Evolutionary conservation across 495 filamentous ascomycete genomes (phyloP).

Genomic region (Aspergillus mulundensis): DNA sequence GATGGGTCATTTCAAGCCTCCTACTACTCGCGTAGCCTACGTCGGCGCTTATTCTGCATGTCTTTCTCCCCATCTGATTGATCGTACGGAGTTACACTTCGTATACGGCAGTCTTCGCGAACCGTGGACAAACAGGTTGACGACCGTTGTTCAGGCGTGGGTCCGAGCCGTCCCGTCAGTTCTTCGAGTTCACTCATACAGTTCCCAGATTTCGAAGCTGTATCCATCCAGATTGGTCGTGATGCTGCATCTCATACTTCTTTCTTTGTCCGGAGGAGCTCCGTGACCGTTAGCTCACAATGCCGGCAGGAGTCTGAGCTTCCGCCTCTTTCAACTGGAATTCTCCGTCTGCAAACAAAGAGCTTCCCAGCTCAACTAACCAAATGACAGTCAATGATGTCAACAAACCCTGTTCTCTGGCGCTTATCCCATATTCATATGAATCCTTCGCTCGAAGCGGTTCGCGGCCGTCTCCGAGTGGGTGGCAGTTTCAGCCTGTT

Average conservation of each 20-base stretch:
- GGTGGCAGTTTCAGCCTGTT: slow-evolving; percentile 3
- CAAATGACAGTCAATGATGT: background rate
- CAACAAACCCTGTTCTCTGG: background rate
- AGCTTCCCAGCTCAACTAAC: background rate
- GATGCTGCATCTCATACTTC: slow-evolving; percentile 4
- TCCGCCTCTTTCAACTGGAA: background rate
- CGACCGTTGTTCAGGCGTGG: slow-evolving; percentile 6
- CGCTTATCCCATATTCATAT: slow-evolving; percentile 1
- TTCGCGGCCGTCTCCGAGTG: slow-evolving; percentile 4
- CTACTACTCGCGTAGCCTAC: background rate
- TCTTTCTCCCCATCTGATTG: slow-evolving; percentile 3
- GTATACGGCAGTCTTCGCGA: background rate
- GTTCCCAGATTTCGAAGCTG: background rate
- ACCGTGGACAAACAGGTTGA: slow-evolving; percentile 2
- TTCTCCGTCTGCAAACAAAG: background rate
- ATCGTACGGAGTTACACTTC: background rate
- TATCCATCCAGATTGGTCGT: background rate
- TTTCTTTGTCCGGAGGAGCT: background rate
- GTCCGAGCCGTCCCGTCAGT: slow-evolving; percentile 15
- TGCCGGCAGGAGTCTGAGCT: background rate
- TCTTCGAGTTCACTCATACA: background rate
- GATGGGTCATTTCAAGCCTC: slow-evolving; percentile 3
- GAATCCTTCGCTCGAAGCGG: background rate
- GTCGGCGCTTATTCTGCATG: slow-evolving; percentile 6
- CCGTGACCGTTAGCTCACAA: background rate